A percentile compares a stretch with the other conserved stretches of the same genome.
phyloP scores from a whole-genome alignment of 768 basidiomycete genomes.

The Russula griseocarnosa region DNA sequence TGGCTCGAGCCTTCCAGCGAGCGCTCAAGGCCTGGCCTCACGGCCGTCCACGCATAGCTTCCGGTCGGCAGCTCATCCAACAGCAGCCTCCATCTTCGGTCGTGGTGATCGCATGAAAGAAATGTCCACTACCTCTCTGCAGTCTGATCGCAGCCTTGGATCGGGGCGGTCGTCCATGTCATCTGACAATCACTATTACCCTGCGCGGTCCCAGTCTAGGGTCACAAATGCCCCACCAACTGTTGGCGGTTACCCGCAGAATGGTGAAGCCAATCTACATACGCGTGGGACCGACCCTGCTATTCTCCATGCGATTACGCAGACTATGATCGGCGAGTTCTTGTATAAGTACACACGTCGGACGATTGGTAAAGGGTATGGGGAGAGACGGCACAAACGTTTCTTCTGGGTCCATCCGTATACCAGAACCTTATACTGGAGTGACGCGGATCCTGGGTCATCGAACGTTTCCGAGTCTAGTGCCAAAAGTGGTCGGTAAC shows the following conservation, averaged over 20 bases:
- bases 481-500: conserved; percentile 88
- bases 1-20: conserved; percentile 75
- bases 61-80: conserved; percentile 60
- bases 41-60: conserved; percentile 79
- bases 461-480: conserved; percentile 84
- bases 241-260: conserved; percentile 39
- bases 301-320: conserved; percentile 94
- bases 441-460: conserved; percentile 88
- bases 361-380: conserved; percentile 84
- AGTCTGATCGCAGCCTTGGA: conserved; percentile 61
- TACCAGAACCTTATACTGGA: conserved; percentile 97
- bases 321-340: conserved; percentile 99
- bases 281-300: conserved; percentile 65
- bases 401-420: conserved; percentile 99
- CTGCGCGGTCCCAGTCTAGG: conserved; percentile 37
- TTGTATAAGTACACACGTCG: conserved; percentile 95
- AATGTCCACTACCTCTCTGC: conserved; percentile 64
- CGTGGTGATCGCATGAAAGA: conserved; percentile 51
- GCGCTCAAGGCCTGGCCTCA: conserved; percentile 60
- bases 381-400: conserved; percentile 83
- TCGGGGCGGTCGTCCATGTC: conserved; percentile 82
- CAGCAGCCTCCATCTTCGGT: conserved; percentile 42
- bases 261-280: conserved; percentile 27
- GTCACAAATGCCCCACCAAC: conserved; percentile 40
- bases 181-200: conserved; percentile 61